phyloP scores from a whole-genome alignment of 768 basidiomycete species.

The Suillus alpinus region DNA sequence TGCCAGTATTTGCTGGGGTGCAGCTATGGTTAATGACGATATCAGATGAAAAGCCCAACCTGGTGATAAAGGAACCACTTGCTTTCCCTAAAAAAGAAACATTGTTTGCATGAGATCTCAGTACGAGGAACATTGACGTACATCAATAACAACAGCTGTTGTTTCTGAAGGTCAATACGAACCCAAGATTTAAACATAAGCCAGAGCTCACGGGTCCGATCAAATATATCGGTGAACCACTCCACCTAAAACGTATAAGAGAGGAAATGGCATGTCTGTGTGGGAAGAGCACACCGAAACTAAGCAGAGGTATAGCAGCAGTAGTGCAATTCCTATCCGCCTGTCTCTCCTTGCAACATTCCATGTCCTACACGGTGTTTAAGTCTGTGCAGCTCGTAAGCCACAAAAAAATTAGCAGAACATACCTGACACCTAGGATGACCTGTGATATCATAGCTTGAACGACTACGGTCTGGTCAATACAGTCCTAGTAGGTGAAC shows the following conservation, averaged over 20 bases:
- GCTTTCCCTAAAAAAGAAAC: constrained; percentile 34
- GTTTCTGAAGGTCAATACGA: constrained; percentile 6
- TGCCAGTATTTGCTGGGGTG: constrained; percentile 32
- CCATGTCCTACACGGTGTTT: constrained; percentile 41
- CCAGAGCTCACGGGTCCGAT: constrained; percentile 44
- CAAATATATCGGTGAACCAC: constrained; percentile 54
- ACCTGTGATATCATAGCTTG: constrained; percentile 65
- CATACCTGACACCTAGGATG: constrained; percentile 61
- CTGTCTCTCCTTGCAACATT: constrained; percentile 52
- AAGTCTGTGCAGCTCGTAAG: not conserved
- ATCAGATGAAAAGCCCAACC: not conserved
- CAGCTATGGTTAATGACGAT: constrained; percentile 39
- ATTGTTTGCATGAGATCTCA: not conserved
- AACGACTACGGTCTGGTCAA: constrained; percentile 38
- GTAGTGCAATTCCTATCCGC: constrained; percentile 38
- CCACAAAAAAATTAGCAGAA: not conserved
- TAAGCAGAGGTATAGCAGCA: constrained; percentile 37
- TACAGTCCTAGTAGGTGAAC: not conserved
- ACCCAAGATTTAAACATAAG: constrained; percentile 5
- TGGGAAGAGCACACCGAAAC: constrained; percentile 38
- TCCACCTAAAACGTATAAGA: constrained; percentile 38
- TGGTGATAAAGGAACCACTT: constrained; percentile 6
- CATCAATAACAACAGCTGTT: constrained; percentile 17
- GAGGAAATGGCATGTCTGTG: not conserved
- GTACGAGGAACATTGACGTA: constrained; percentile 13